Conservation (phyloP, 2,329 filamentous ascomycete species). For the Blumeria graminis region DNA sequence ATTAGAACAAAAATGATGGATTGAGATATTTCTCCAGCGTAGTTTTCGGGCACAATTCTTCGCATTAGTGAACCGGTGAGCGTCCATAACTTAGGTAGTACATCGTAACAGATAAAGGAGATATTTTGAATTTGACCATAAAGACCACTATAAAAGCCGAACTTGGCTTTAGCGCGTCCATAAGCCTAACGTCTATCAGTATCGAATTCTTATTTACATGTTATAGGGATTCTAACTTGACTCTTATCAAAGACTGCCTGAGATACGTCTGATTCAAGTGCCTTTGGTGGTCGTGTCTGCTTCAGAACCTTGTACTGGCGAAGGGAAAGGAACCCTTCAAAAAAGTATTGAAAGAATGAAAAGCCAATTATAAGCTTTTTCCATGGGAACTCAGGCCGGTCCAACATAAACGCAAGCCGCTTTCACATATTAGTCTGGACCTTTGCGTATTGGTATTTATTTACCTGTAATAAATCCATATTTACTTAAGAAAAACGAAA, state of each 20-base stretch:
- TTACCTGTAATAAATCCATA: constrained; percentile 17
- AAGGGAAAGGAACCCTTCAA: constrained; percentile 72
- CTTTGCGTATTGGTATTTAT: background rate
- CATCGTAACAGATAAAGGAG: constrained; percentile 70
- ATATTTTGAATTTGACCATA: constrained; percentile 76
- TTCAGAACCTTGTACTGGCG: constrained; percentile 79
- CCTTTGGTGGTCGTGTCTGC: constrained; percentile 56
- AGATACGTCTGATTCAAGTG: constrained; percentile 69
- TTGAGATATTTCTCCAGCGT: constrained; percentile 80
- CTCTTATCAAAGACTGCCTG: constrained; percentile 85
- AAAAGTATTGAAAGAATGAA: constrained; percentile 69
- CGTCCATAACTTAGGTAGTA: constrained; percentile 77
- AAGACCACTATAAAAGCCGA: constrained; percentile 55
- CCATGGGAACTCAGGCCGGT: constrained; percentile 88
- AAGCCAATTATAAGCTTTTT: constrained; percentile 91
- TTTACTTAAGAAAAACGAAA: constrained; percentile 3
- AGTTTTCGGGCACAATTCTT: constrained; percentile 48
- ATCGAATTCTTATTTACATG: background rate
- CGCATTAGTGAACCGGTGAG: constrained; percentile 53
- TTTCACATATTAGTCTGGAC: constrained; percentile 13
- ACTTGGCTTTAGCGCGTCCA: constrained; percentile 85
- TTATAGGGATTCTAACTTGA: constrained; percentile 27
- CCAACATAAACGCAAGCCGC: constrained; percentile 63
- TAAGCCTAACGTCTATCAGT: constrained; percentile 35
- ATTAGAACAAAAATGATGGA: constrained; percentile 78